A percentile compares a stretch with the other conserved stretches of the same genome.
phyloP scores from a whole-genome alignment of 495 filamentous ascomycete species.

The Penicillium samsonianum region DNA sequence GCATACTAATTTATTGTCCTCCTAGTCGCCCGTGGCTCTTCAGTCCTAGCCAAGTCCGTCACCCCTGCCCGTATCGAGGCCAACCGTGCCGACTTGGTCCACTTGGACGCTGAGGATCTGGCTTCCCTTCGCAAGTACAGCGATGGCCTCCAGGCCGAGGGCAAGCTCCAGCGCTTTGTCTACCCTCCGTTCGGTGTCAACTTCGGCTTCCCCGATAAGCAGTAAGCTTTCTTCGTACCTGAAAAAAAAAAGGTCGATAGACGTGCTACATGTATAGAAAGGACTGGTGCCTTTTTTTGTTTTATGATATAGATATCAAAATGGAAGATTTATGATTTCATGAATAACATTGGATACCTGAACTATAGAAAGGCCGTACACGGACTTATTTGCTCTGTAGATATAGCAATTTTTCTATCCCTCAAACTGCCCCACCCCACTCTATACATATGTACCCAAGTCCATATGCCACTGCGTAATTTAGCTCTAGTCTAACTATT shows the following conservation, averaged over 20 bases:
- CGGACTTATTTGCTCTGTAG: no score
- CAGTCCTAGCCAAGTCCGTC: constrained; percentile 79
- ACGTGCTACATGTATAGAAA: not conserved
- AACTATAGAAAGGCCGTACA: not conserved
- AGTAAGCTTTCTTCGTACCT: constrained; percentile 17
- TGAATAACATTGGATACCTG: constrained; percentile 1
- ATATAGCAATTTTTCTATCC: no score
- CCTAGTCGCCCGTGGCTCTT: constrained; percentile 67
- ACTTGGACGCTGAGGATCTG: constrained; percentile 66
- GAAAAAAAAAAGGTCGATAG: not conserved
- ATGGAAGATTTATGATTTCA: constrained; percentile 9
- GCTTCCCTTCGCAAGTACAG: constrained; percentile 63
- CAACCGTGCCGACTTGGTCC: constrained; percentile 64
- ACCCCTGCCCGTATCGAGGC: constrained; percentile 72
- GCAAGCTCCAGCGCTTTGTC: constrained; percentile 68
- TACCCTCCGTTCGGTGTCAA: constrained; percentile 77
- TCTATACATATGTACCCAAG: no score
- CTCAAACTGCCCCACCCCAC: no score
- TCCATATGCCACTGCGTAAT: no score
- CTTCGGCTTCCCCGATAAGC: constrained; percentile 78
- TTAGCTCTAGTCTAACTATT: no score
- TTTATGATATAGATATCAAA: constrained; percentile 2
- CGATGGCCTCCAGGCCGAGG: constrained; percentile 53
- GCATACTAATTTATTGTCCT: constrained; percentile 2
- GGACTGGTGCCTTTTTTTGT: not conserved